These are phyloP conservation scores for Basipetospora chlamydospora DNA, from an alignment of 2,329 filamentous ascomycete species.

Conservation along the genomic window DNA sequence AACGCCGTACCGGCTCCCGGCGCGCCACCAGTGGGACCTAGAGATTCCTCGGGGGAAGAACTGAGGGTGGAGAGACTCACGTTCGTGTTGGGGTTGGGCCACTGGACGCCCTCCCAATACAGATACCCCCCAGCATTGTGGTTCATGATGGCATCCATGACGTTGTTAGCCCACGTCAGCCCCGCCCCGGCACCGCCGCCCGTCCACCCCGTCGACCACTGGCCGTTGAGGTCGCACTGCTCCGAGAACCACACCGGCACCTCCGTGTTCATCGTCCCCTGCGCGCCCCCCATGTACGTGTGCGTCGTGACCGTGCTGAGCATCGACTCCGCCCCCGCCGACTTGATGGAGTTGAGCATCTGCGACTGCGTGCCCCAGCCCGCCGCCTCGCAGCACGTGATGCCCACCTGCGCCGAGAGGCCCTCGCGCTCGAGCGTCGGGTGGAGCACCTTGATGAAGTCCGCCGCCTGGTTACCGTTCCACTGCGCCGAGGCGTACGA, in stretches of 20 bases:
- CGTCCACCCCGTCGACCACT: slow-evolving; percentile 31
- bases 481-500: slow-evolving; percentile 31
- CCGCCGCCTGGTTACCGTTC: slow-evolving; percentile 29
- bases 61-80: background rate
- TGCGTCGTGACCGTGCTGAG: slow-evolving; percentile 23
- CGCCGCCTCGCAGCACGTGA: slow-evolving; percentile 23
- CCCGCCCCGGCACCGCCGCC: slow-evolving; percentile 33
- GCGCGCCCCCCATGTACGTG: slow-evolving; percentile 25
- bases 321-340: slow-evolving; percentile 16
- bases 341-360: slow-evolving; percentile 21
- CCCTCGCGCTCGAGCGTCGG: slow-evolving; percentile 13
- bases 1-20: no score
- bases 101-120: slow-evolving; percentile 35
- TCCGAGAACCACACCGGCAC: slow-evolving; percentile 37
- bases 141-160: slow-evolving; percentile 32
- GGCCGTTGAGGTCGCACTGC: slow-evolving; percentile 28
- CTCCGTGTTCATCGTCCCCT: slow-evolving; percentile 23
- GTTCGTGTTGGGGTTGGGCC: slow-evolving; percentile 6
- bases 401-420: slow-evolving; percentile 11
- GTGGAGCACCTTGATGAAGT: slow-evolving; percentile 35
- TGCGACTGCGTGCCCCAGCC: slow-evolving; percentile 22
- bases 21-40: no score
- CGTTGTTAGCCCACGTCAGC: slow-evolving; percentile 39
- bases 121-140: slow-evolving; percentile 35
- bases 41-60: background rate